Percentiles rank a stretch among this genome's conserved stretches.
phyloP scores from a whole-genome alignment of 2,329 filamentous ascomycete genomes.

The Metarhizium sp. region DNA sequence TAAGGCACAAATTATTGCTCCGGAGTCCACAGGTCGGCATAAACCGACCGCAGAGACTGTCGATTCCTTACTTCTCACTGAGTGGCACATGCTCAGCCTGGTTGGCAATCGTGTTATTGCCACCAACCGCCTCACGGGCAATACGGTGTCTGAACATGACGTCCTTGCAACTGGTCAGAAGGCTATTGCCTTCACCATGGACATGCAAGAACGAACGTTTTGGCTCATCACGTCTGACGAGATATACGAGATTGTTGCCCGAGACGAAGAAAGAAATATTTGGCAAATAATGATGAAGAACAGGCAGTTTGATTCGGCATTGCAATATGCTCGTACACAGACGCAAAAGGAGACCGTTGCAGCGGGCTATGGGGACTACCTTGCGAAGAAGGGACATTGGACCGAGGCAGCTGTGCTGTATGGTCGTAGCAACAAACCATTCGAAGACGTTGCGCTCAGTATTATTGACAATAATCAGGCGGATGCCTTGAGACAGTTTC shows the following conservation, averaged over 20 bases:
- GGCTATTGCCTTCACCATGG: slow-evolving; percentile 75
- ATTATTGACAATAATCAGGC: slow-evolving; percentile 87
- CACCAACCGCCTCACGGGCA: slow-evolving; percentile 77
- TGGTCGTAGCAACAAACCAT: slow-evolving; percentile 91
- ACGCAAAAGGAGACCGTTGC: slow-evolving; percentile 85
- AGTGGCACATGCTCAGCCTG: slow-evolving; percentile 85
- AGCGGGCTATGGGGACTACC: slow-evolving; percentile 81
- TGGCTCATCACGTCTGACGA: slow-evolving; percentile 90
- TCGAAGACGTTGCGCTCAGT: slow-evolving; percentile 86
- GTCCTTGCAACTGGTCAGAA: slow-evolving; percentile 73
- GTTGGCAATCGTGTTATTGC: slow-evolving; percentile 77
- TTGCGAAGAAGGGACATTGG: slow-evolving; percentile 74
- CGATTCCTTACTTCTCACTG: slow-evolving; percentile 73
- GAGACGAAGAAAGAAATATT: slow-evolving; percentile 82
- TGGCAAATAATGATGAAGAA: slow-evolving; percentile 89
- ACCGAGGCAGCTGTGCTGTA: slow-evolving; percentile 82
- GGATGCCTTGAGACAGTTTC: slow-evolving; percentile 83
- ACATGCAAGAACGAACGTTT: slow-evolving; percentile 91
- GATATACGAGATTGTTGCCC: slow-evolving; percentile 88
- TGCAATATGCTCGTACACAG: slow-evolving; percentile 72
- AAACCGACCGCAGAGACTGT: slow-evolving; percentile 63
- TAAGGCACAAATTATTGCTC: slow-evolving; percentile 60
- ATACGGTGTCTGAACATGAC: slow-evolving; percentile 77
- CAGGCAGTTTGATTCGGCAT: slow-evolving; percentile 80
- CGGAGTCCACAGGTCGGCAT: slow-evolving; percentile 55